phyloP scores from a whole-genome alignment of 345 rosid genomes.

The Acer yangbiense region DNA sequence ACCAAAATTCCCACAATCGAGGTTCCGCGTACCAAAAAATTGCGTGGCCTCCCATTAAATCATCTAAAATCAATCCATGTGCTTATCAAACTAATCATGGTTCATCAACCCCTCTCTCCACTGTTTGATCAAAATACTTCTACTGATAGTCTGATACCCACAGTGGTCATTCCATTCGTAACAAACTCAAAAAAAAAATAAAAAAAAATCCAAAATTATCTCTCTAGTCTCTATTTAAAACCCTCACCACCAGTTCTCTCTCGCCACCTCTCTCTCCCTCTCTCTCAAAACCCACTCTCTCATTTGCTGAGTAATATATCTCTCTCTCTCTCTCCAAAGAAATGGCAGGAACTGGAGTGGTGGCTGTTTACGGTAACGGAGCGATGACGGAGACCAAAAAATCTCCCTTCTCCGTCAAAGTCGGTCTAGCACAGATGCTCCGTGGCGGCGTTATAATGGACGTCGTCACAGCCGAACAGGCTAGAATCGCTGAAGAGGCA shows the following conservation, averaged over 20 bases:
- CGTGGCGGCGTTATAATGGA: constrained; percentile 87
- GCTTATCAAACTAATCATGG: too few relatives aligned
- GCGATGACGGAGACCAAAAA: constrained; percentile 67
- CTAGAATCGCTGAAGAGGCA: constrained; percentile 75
- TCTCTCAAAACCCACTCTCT: background rate
- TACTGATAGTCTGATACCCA: background rate
- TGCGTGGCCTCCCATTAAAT: constrained; percentile 15
- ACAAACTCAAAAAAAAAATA: background rate
- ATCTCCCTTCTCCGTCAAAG: constrained; percentile 78
- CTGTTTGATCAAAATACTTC: constrained; percentile 23
- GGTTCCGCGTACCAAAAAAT: constrained; percentile 10
- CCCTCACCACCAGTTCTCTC: constrained; percentile 1
- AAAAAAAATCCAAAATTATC: background rate
- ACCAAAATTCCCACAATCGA: background rate
- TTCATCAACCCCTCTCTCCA: background rate
- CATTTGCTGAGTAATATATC: background rate
- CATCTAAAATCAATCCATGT: background rate
- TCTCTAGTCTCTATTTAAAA: constrained; percentile 7
- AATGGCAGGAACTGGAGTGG: constrained; percentile 81
- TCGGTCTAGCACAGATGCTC: constrained; percentile 85
- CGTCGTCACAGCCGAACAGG: constrained; percentile 76
- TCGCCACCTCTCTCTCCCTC: constrained; percentile 4
- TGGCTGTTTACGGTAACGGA: constrained; percentile 65
- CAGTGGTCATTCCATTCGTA: background rate
- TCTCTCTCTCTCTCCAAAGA: background rate